Base-by-base conservation (phyloP, 768 basidiomycete genomes). In the Kwoniella newhampshirensis region DNA sequence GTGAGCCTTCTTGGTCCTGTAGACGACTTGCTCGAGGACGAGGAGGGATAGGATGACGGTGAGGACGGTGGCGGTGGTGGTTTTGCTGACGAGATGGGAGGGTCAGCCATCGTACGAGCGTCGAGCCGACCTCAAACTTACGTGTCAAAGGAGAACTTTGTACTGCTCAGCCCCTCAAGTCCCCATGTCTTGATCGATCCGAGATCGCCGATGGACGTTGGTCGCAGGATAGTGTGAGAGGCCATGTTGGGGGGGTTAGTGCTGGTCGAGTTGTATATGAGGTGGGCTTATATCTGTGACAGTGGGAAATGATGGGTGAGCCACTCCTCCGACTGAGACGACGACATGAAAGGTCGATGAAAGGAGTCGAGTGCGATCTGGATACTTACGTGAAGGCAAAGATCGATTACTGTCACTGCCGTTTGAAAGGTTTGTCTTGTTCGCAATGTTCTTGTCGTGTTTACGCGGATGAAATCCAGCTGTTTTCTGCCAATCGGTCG, bases 1-100 rank as follows among this genome's bases (percentile, higher is more conserved):
- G 66, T 87, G 83, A 18, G 81, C 83, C 72, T 98, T 98, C 80
- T 96, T 93, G 72, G 82, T 82, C 32, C 94, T 81, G 77, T 94
- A 99, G 18, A 92, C 83, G 28, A 83, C 80, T 63, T 77, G 74
- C 72, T 99, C 94, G 51, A 94, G 81, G 43, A 84, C 79, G 47
- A 99, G 85, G 39, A 99, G 83, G 12, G 87, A 80, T 48, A 84
- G 75, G 57, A 96, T 63, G 67, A 94, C 75, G 37, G 84, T 85
- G 40, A 75, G 58, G 37, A 75, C 46, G 9, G 71, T 74, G 17
- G 74, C 75, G 5, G 68, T 59, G 40, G 64, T 66, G n/a, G 68
- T 70, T 61, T 68, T 65, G 43, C 71, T 73, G 44, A 18, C 6
- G 7, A 37, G 42, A n/a, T 26, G 43, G 32, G 2, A 50, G 46